Evolutionary conservation across 768 basidiomycete genomes (phyloP), one percentile per base, ranked within the genome.

Genomic region (Boletus rex-veris): DNA sequence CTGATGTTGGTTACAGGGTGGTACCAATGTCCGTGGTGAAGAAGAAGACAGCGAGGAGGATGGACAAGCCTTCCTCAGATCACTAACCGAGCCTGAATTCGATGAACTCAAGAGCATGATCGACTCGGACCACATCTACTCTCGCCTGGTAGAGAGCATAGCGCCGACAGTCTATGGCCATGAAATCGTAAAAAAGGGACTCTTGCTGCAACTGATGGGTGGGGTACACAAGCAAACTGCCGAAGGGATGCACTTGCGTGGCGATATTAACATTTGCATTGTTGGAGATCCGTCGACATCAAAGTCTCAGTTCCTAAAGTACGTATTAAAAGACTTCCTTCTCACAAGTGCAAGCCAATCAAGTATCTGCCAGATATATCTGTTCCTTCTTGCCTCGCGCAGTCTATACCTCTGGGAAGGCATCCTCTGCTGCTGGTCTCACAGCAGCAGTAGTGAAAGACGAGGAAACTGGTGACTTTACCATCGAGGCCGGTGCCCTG

Each of bases 281-380:
- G 87, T 99, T 50, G 97, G 97, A 35, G 97, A 98, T 66, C 97
- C 97, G 0, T 91, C 88, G 15, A 98, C 95, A 0, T 92, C 88
- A n/a, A 98, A 98, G 71, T 98, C 95, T 0, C 97, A 98, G 69
- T 98, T 99, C 74, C 77, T 98, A 51, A 98, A 99, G 94, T 98
- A 64, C 58, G 86, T 76, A 6, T 26, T 12, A 10, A 28, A 28
- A 28, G 28, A 41, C 46, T 14, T 1, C 24, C 12, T 48, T 45
- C 45, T 33, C 15, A 35, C 3, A 8, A 33, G 21, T 3, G 9
- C 31, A 44, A 48, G 49, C 28, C 10, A 28, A 50, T 39, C 43
- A 12, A 53, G 48, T 37, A 52, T 28, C 15, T 43, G 31, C 19
- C 21, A 98, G 96, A 75, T 99, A 98, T 62, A 88, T 99, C 46